Evolutionary conservation across 108 stramenopile species (phyloP).

Genomic region (Epithemia pelagica): DNA sequence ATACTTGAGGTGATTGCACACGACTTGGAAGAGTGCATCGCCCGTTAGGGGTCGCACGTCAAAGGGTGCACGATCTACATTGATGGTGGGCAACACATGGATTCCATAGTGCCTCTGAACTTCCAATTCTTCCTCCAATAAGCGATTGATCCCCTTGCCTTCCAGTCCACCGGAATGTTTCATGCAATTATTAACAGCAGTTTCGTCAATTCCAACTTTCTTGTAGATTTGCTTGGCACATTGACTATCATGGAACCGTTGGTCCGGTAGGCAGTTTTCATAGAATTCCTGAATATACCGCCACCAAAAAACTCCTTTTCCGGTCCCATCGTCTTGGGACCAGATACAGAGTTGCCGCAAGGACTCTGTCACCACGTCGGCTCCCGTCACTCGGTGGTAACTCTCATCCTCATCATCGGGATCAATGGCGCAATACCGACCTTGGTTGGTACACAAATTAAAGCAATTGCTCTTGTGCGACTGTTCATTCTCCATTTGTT

Average conservation of each 20-base stretch:
- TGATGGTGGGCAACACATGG: slow-evolving; percentile 71
- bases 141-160: slow-evolving; percentile 48
- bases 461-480: slow-evolving; percentile 42
- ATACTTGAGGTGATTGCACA: background rate
- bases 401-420: slow-evolving; percentile 46
- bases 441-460: slow-evolving; percentile 88
- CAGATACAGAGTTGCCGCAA: slow-evolving; percentile 87
- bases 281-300: slow-evolving; percentile 81
- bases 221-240: slow-evolving; percentile 76
- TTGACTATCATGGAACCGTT: slow-evolving; percentile 58
- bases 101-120: slow-evolving; percentile 56
- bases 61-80: slow-evolving; percentile 82
- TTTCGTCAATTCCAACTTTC: slow-evolving; percentile 50
- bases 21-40: background rate
- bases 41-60: slow-evolving; percentile 30
- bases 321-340: slow-evolving; percentile 57
- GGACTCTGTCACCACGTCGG: slow-evolving; percentile 84
- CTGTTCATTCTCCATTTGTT: slow-evolving; percentile 43
- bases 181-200: slow-evolving; percentile 79
- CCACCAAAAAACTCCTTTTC: slow-evolving; percentile 80
- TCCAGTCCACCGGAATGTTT: slow-evolving; percentile 68
- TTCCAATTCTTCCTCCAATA: slow-evolving; percentile 69
- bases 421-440: slow-evolving; percentile 84
- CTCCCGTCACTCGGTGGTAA: slow-evolving; percentile 66
- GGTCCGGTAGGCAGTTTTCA: slow-evolving; percentile 36